Conservation (phyloP, 2,329 filamentous ascomycete species). For the Xylaria sp. region DNA sequence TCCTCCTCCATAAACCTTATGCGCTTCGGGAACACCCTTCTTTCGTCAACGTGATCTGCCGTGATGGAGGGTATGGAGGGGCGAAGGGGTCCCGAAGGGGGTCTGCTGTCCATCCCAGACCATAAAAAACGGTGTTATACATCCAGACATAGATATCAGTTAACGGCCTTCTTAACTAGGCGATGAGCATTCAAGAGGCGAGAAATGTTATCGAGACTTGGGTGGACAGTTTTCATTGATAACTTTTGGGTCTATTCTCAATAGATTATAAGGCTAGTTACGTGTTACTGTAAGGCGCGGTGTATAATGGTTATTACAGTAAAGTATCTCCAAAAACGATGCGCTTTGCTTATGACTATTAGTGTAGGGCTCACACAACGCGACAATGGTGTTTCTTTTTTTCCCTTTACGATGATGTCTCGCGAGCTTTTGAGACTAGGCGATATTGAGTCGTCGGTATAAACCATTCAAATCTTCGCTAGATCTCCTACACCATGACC, state of each 20-base stretch:
- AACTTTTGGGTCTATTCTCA: constrained; percentile 27
- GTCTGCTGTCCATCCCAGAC: constrained; percentile 34
- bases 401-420: constrained; percentile 11
- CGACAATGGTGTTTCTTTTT: constrained; percentile 10
- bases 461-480: not conserved
- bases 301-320: constrained; percentile 2
- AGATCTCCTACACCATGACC: not conserved
- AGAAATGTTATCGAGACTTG: constrained; percentile 20
- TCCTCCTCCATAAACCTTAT: constrained; percentile 31
- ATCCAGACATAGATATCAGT: constrained; percentile 24
- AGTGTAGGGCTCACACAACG: constrained; percentile 10
- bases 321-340: constrained; percentile 20
- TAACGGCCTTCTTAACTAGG: constrained; percentile 46
- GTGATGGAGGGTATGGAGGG: constrained; percentile 39
- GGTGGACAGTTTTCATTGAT: constrained; percentile 13
- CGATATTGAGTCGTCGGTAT: constrained; percentile 9
- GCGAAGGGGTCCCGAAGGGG: constrained; percentile 30
- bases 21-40: constrained; percentile 43
- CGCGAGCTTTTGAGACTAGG: not conserved
- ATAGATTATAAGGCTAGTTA: constrained; percentile 29
- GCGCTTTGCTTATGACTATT: constrained; percentile 26
- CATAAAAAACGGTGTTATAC: constrained; percentile 33
- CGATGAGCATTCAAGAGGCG: constrained; percentile 38
- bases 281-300: constrained; percentile 4
- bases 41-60: constrained; percentile 44